Conservation (phyloP, 192 early-diverging fungal genomes). For the Paraglomus brasilianum region DNA sequence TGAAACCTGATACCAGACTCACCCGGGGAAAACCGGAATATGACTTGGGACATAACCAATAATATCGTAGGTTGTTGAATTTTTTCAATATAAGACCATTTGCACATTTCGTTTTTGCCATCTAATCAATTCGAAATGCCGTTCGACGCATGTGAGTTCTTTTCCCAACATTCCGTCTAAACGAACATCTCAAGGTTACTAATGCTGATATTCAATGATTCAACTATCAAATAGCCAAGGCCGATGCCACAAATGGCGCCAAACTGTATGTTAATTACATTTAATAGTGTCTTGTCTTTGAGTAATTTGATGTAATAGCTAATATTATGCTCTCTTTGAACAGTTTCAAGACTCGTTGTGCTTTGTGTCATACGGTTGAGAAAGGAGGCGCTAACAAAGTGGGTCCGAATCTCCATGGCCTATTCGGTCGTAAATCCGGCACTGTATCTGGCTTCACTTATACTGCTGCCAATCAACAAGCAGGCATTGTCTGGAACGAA, state of each 20-base stretch:
- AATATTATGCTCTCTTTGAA: background rate
- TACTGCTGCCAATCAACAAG: constrained; percentile 89
- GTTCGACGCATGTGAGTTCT: constrained; percentile 24
- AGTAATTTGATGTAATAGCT: background rate
- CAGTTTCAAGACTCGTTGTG: constrained; percentile 96
- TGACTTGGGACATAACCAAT: too few species aligned
- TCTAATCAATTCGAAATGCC: background rate
- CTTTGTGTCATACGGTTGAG: constrained; percentile 97
- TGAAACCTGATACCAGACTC: too few species aligned
- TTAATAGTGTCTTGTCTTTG: background rate
- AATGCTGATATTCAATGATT: background rate
- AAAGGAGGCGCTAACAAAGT: constrained; percentile 88
- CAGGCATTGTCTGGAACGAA: constrained; percentile 83
- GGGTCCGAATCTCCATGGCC: constrained; percentile 93
- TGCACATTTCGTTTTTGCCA: too few species aligned
- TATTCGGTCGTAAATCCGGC: constrained; percentile 90
- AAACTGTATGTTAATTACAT: background rate
- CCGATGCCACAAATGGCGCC: background rate
- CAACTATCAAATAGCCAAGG: constrained; percentile 1
- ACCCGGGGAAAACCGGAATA: too few species aligned
- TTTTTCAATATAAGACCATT: too few species aligned
- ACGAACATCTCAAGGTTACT: background rate
- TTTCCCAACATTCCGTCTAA: background rate
- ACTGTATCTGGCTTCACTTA: constrained; percentile 84
- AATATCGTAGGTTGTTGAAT: too few species aligned